Base-by-base conservation (phyloP, 2,329 filamentous ascomycete species). In the Dactylonectria macrodidyma region DNA sequence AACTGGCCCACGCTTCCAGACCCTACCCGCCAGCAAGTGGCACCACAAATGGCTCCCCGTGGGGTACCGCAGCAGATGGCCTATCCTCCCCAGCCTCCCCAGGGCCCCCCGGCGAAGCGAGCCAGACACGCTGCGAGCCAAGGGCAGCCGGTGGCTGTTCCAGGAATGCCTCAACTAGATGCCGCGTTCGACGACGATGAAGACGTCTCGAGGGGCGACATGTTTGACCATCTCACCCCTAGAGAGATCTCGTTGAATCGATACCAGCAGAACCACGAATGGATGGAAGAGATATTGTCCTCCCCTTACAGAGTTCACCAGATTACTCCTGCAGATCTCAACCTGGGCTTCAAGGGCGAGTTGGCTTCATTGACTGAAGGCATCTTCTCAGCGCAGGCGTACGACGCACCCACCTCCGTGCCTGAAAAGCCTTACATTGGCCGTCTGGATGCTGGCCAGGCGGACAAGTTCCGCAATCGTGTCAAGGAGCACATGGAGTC, bases 281-380 rank as follows among this genome's bases (percentile, higher is more conserved):
- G 95, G 96, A 97, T 99, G 94, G 96, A 98, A 78, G 95, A 99
- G 81, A 91, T 99, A 33, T 89, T 98, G 61, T 94, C 93, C 1
- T 98, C 95, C 1, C 94, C 95, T 0, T 98, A 97, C 78, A 88
- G 92, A 26, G 92, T 95, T 69, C 89, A 88, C 57, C 94, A 97
- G 78, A 97, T 99, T 65, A 90, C 92, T 9, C 95, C 95, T 1
- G 90, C 95, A 3, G 95, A 97, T 78, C 88, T 98, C 38, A 95
- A 95, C 1, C 85, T 98, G 10, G 96, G 96, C 4, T 87, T 93
- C 58, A 93, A 91, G 80, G 96, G 96, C 44, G 93, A 95, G 80
- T 86, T 99, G 22, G 91, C 93, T 26, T 87, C 89, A 0, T 83
- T 98, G 61, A 98, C 96, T 0, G 91, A 93, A 41, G 95, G 93